Evolutionary conservation across 176 grass and related monocot genomes (phyloP).

Genomic region (Echinochloa phyllopogon): DNA sequence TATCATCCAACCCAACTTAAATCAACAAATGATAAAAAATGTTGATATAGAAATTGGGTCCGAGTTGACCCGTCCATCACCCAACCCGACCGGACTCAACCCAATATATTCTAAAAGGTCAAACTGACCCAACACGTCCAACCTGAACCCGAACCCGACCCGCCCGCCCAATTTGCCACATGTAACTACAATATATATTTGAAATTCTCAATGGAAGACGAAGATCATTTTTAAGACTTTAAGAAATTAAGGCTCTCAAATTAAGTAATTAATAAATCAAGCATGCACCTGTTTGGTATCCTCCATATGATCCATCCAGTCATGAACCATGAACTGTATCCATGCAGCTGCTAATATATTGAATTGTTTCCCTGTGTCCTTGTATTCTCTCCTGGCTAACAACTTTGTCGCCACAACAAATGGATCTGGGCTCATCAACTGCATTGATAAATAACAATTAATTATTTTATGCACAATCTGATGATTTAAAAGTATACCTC

Average conservation of each 20-base stretch:
- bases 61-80: too few relatives aligned
- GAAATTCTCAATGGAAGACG: constrained; percentile 6
- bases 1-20: too few relatives aligned
- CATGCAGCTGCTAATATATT: constrained; percentile 66
- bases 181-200: too few relatives aligned
- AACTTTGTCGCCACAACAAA: constrained; percentile 58
- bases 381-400: constrained; percentile 51
- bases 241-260: constrained; percentile 12
- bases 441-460: constrained; percentile 2
- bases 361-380: constrained; percentile 67
- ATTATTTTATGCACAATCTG: constrained; percentile 15
- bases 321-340: constrained; percentile 83
- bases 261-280: constrained; percentile 35
- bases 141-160: too few relatives aligned
- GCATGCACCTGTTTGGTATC: constrained; percentile 57
- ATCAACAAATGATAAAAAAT: too few relatives aligned
- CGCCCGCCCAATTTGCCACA: too few relatives aligned
- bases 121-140: too few relatives aligned
- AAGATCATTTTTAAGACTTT: constrained; percentile 22
- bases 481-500: constrained; percentile 32
- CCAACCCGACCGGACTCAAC: too few relatives aligned
- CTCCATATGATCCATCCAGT: constrained; percentile 74
- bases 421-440: constrained; percentile 67
- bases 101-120: too few relatives aligned
- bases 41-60: too few relatives aligned